Conservation (phyloP, 2,329 filamentous ascomycete genomes). For the Clarireedia hainanense region DNA sequence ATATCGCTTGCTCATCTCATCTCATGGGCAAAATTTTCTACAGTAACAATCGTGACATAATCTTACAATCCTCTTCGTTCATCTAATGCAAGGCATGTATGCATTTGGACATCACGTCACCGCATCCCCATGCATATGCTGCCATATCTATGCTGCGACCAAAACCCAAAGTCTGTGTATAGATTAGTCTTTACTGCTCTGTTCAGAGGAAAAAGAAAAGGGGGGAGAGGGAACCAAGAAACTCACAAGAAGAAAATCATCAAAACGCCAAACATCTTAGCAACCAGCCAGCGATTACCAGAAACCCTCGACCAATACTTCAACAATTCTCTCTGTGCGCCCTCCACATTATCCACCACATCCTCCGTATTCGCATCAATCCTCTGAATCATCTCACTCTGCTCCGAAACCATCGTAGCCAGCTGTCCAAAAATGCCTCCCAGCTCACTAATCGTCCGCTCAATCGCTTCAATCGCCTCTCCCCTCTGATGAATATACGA, state of each 20-base stretch:
- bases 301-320: slow-evolving; percentile 96
- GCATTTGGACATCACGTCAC: background rate
- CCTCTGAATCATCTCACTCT: slow-evolving; percentile 94
- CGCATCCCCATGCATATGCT: too few relatives aligned
- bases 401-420: slow-evolving; percentile 93
- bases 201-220: background rate
- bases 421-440: slow-evolving; percentile 91
- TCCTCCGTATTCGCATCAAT: slow-evolving; percentile 98
- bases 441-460: slow-evolving; percentile 87
- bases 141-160: slow-evolving; percentile 10
- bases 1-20: too few relatives aligned
- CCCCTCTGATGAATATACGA: slow-evolving; percentile 88
- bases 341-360: slow-evolving; percentile 96
- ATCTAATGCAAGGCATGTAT: background rate
- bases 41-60: background rate
- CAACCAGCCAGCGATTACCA: slow-evolving; percentile 90
- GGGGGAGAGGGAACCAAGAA: background rate
- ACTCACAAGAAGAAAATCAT: slow-evolving; percentile 83
- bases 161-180: slow-evolving; percentile 25
- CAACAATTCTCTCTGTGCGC: slow-evolving; percentile 86
- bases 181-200: background rate
- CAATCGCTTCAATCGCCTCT: slow-evolving; percentile 93
- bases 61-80: background rate
- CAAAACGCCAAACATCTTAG: slow-evolving; percentile 79
- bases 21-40: background rate